Evolutionary conservation across 805 yeast genomes (phyloP).

Genomic region (Grigorovia yakushimaensis): DNA sequence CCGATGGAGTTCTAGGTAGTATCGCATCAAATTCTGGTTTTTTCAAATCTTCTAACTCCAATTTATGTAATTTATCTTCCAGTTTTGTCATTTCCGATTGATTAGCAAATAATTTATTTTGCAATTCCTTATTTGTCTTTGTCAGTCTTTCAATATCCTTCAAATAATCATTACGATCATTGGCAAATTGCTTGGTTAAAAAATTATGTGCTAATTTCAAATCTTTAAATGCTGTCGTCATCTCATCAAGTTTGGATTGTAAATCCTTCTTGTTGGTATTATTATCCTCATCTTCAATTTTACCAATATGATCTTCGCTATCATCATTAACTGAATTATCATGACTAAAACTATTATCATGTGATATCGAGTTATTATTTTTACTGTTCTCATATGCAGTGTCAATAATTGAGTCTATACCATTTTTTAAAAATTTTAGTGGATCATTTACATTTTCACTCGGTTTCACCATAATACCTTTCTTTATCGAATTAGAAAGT

Average conservation of each 20-base stretch:
- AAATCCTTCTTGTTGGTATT: not conserved
- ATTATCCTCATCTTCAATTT: not conserved
- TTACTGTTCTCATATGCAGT: not conserved
- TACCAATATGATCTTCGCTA: too few relatives aligned
- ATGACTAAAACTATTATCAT: not conserved
- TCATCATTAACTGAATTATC: too few relatives aligned
- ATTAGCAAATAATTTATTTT: slow-evolving; percentile 38
- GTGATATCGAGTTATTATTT: not conserved
- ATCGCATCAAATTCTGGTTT: not conserved
- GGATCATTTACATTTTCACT: slow-evolving; percentile 13
- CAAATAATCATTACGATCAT: slow-evolving; percentile 48
- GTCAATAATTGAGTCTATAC: slow-evolving; percentile 20
- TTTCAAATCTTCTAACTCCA: not conserved
- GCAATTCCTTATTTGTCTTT: slow-evolving; percentile 40
- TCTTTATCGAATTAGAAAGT: slow-evolving; percentile 22
- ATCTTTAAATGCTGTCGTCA: slow-evolving; percentile 56
- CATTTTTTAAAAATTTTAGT: slow-evolving; percentile 20
- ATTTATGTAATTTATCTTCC: not conserved
- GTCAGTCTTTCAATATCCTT: slow-evolving; percentile 45
- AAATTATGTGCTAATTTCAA: slow-evolving; percentile 64
- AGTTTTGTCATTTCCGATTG: slow-evolving; percentile 31
- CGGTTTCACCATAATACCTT: slow-evolving; percentile 22
- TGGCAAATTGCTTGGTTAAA: slow-evolving; percentile 56
- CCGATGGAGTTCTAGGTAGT: not conserved
- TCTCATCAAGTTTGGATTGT: slow-evolving; percentile 13